Base-by-base conservation (phyloP, 1,139 yeast genomes). In the Diutina ranongensis region DNA sequence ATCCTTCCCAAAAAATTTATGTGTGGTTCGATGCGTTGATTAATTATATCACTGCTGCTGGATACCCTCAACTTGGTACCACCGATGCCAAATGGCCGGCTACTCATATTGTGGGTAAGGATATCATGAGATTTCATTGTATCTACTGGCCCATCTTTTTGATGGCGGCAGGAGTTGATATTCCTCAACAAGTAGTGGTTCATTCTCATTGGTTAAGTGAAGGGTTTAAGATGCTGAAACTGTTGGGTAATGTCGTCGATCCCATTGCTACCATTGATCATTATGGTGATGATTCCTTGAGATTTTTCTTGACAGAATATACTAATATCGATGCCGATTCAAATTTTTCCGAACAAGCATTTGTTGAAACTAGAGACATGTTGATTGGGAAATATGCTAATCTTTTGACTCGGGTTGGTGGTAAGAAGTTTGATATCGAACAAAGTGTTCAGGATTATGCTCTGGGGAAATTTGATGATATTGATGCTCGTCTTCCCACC, bases 11-110 rank as follows among this genome's bases (percentile, higher is more conserved):
- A 57, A 81, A 75, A 46, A 81, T 92, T 49, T 92, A 92, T 56
- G 99, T 92, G 9, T 92, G 99, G 99, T 83, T 92, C 50, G 99
- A 92, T 63, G 99, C 99, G 0, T 70, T 92, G 46, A 71, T 85
- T 44, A 92, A 88, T 58, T 92, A 92, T 58, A 49, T 88, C 9
- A 85, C 97, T 0, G 77, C 87, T 0, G 69, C 81, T 3, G 88
- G 86, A 1, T 84, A 78, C 49, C 81, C 86, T 5, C 22, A 25
- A 12, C 21, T 22, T 10, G 50, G 58, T 1, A 49, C 58, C 1
- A 35, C 45, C 1, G 48, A 49, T 8, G 41, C 44, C n/a, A 44
- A 47, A 10, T 78, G 81, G 79, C 83, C 83, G 0, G 77, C 89
- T 5, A 78, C 81, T 0, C 97, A 92, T 60, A 68, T 92, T 1